Base-by-base conservation (phyloP, 1,284 basidiomycete genomes). In the Irpex sp. region DNA sequence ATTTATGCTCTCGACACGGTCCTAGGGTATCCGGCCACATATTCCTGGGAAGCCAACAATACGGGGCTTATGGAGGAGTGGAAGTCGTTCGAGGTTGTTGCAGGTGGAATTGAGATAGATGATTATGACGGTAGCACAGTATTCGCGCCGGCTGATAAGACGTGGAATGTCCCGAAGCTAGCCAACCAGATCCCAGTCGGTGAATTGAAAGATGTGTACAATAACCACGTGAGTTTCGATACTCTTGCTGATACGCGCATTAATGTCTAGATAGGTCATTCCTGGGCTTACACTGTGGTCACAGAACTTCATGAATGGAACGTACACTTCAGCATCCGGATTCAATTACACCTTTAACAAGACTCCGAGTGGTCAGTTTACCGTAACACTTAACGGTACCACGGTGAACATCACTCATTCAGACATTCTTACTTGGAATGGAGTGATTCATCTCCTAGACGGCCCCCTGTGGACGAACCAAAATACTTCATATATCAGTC, bases 401-500 rank as follows among this genome's bases (percentile, higher is more conserved):
- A 59, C 58, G 33, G 58, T 47, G 16, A 62, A 59, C 33, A 59
- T 62, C 5, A 51, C 58, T 5, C 33, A 14, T 28, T 51, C 61
- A 9, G 61, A 62, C 49, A 49, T 62, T 36, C 45, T 59, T 5
- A 16, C 48, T 5, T 23, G 51, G 36, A 59, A 62, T 53, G 61
- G 61, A 5, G 61, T 59, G 10, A 57, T 62, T 4, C 61, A 62
- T 47, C 23, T 62, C n/a, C 14, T 62, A 21, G 61, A 62, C 33
- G 42, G 18, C 4, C 51, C 58, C 0, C 42, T 62, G 19, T 62
- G 58, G 58, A 57, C 58, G 19, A 12, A 2, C 10, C 23, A 12
- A 2, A 19, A 12, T 2, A 28, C 12, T 51, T 19, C 49, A 19
- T 14, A 51, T 12, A n/a, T 19, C 19, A 19, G 49, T 19, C 1